Conservation (phyloP, 2,329 filamentous ascomycete genomes). For the Blastomyces parvus region DNA sequence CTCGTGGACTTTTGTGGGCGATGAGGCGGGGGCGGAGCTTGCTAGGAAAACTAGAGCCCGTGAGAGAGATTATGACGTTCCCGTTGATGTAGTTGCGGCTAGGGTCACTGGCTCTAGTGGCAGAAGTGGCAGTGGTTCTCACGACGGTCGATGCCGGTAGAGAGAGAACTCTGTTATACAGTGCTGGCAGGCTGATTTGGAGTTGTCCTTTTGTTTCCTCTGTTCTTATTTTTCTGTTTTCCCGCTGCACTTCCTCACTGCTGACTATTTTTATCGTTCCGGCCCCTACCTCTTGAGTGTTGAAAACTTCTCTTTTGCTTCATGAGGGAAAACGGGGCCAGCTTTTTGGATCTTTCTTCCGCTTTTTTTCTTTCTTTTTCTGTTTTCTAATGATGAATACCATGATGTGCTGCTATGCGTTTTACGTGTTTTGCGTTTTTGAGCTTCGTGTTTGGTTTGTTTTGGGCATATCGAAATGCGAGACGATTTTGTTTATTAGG, state of each 20-base stretch:
- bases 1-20: constrained; percentile 83
- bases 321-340: background rate
- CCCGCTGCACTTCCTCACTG: background rate
- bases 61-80: constrained; percentile 1
- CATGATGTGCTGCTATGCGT: background rate
- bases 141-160: background rate
- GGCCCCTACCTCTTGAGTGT: background rate
- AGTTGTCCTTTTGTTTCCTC: background rate
- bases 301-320: background rate
- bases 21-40: constrained; percentile 38
- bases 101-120: background rate
- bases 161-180: background rate
- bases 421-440: background rate
- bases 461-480: background rate
- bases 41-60: constrained; percentile 13
- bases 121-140: background rate
- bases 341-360: background rate
- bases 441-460: background rate
- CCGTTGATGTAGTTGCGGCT: background rate
- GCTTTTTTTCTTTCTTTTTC: background rate
- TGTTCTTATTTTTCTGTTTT: background rate
- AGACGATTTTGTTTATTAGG: background rate
- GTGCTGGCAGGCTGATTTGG: background rate
- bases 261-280: background rate
- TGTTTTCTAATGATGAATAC: background rate